A percentile compares a stretch with the other conserved stretches of the same genome.
Evolutionary conservation across 2,329 filamentous ascomycete species (phyloP).

Genomic region (Xylaria sp.): DNA sequence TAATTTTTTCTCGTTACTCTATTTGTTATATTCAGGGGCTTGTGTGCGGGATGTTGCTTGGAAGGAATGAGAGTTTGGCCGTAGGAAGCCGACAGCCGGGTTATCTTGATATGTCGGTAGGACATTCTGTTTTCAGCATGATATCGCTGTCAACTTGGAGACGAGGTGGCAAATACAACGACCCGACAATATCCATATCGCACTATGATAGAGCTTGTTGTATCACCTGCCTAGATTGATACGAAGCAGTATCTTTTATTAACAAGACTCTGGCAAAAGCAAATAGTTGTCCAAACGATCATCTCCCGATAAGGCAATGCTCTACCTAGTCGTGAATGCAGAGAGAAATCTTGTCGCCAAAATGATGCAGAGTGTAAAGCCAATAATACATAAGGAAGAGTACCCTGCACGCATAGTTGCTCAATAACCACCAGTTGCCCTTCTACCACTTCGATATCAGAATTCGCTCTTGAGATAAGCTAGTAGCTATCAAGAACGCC

Average conservation of each 20-base stretch:
- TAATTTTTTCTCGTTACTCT: too few relatives aligned
- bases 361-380: neutral
- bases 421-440: neutral
- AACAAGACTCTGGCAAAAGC: neutral
- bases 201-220: too few relatives aligned
- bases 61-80: too few relatives aligned
- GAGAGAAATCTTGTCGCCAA: neutral
- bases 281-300: neutral
- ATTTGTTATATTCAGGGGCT: too few relatives aligned
- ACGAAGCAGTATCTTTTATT: neutral
- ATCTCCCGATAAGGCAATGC: constrained; percentile 4
- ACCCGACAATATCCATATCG: neutral
- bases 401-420: neutral
- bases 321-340: constrained; percentile 7
- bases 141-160: neutral
- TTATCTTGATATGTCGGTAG: neutral
- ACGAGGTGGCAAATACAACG: neutral
- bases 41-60: too few relatives aligned
- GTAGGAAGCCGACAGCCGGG: neutral
- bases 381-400: constrained; percentile 10
- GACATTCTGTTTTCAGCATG: neutral
- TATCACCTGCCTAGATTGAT: neutral
- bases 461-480: neutral
- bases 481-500: neutral
- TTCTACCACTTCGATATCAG: neutral